These are phyloP conservation scores for Breynia disticha DNA, from an alignment of 441 rosid species.

Conservation along the genomic window DNA sequence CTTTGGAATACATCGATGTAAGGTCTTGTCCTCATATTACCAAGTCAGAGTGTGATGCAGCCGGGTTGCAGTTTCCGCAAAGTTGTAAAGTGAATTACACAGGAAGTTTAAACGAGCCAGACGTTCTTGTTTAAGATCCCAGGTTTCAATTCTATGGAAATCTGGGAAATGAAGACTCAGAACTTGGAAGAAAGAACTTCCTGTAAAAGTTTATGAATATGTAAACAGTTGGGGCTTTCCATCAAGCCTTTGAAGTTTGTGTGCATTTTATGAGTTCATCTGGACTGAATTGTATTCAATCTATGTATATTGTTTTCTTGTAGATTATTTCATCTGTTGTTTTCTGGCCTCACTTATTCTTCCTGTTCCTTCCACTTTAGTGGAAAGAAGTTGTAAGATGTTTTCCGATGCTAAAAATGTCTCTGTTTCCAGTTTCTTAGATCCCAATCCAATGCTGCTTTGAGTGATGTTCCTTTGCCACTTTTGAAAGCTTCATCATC, in stretches of 20 bases:
- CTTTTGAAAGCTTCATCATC: too few relatives aligned
- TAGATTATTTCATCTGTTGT: slow-evolving; percentile 2
- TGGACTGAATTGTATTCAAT: slow-evolving; percentile 10
- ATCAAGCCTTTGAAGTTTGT: slow-evolving; percentile 18
- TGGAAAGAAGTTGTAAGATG: slow-evolving; percentile 11
- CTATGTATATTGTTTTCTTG: slow-evolving; percentile 15
- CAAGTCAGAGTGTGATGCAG: slow-evolving; percentile 65
- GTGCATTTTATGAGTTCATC: slow-evolving; percentile 15
- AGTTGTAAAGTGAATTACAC: slow-evolving; percentile 69
- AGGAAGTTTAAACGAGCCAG: slow-evolving; percentile 67
- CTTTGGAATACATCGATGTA: slow-evolving; percentile 70
- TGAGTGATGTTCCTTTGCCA: too few relatives aligned
- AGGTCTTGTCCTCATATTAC: slow-evolving; percentile 77
- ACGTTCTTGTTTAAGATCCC: slow-evolving; percentile 32
- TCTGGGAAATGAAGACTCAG: not conserved
- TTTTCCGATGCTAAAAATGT: too few relatives aligned
- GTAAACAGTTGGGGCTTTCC: slow-evolving; percentile 15
- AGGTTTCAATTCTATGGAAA: slow-evolving; percentile 3
- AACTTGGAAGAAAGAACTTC: not conserved
- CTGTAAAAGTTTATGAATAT: slow-evolving; percentile 3
- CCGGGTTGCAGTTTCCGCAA: slow-evolving; percentile 59
- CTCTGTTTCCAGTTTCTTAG: too few relatives aligned
- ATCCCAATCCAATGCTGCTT: too few relatives aligned
- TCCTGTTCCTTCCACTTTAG: not conserved
- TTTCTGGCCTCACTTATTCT: not conserved